A percentile compares a stretch with the other conserved stretches of the same genome.
Conservation (phyloP, 169 alveolate genomes). For the Cryptosporidium viatorum region DNA sequence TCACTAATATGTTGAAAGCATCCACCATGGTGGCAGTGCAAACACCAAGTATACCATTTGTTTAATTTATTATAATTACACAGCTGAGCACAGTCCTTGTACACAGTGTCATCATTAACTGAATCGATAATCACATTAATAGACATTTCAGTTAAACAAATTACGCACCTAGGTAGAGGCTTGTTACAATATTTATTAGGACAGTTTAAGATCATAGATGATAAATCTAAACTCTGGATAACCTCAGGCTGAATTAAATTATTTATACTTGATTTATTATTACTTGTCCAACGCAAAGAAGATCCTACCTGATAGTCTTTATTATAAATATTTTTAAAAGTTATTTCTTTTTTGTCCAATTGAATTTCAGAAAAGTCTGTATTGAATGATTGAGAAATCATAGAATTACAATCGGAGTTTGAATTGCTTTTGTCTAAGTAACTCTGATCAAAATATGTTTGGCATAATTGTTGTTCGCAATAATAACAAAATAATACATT, state of each 20-base stretch:
- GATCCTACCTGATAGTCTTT: not conserved
- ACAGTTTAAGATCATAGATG: slow-evolving; percentile 33
- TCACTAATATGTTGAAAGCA: slow-evolving; percentile 62
- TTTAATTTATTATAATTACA: not conserved
- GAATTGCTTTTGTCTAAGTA: not conserved
- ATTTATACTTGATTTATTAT: not conserved
- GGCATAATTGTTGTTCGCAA: slow-evolving; percentile 44
- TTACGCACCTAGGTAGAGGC: slow-evolving; percentile 61
- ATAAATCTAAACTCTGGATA: not conserved
- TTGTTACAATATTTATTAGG: slow-evolving; percentile 60
- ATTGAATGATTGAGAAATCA: slow-evolving; percentile 13
- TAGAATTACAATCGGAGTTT: not conserved
- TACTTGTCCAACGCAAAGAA: not conserved
- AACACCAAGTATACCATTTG: slow-evolving; percentile 72
- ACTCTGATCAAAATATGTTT: slow-evolving; percentile 13
- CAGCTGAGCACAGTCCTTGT: not conserved
- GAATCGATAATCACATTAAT: not conserved
- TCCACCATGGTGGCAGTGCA: slow-evolving; percentile 73
- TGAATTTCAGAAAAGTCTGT: not conserved
- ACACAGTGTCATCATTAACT: not conserved
- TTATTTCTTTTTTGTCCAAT: slow-evolving; percentile 5
- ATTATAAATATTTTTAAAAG: not conserved
- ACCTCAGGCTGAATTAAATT: not conserved
- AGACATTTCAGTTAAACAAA: slow-evolving; percentile 58
- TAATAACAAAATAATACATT: slow-evolving; percentile 54